Conservation (phyloP, 352 stramenopile species). For the Pythium brassicae region DNA sequence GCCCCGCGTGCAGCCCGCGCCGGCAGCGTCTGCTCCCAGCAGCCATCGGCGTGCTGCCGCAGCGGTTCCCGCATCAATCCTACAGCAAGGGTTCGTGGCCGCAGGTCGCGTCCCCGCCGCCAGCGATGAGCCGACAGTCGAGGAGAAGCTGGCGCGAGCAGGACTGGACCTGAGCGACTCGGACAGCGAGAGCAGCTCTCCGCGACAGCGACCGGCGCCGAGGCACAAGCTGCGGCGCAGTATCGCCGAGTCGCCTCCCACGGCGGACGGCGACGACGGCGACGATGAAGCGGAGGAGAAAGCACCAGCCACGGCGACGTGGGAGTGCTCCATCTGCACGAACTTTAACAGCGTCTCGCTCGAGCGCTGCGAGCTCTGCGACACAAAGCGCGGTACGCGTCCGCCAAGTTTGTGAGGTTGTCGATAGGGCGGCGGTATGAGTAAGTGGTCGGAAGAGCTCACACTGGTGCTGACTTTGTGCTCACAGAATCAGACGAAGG, state of each 20-base stretch:
- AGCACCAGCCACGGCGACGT: conserved; percentile 3
- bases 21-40: neutral
- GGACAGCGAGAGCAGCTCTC: conserved; percentile 25
- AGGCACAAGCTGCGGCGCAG: conserved; percentile 8
- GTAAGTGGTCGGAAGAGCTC: too few species aligned
- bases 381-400: conserved; percentile 22
- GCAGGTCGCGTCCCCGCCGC: conserved; percentile 8
- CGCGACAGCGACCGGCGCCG: conserved; percentile 11
- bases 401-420: neutral
- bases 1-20: neutral
- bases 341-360: conserved; percentile 38
- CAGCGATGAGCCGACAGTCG: conserved; percentile 20
- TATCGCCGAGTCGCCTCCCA: conserved; percentile 1
- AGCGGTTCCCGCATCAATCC: neutral
- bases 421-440: neutral
- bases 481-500: conserved; percentile 6
- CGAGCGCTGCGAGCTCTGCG: conserved; percentile 47
- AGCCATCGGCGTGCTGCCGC: neutral
- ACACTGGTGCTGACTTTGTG: neutral
- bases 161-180: conserved; percentile 53
- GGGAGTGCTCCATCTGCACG: conserved; percentile 48
- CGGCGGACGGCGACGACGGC: conserved; percentile 12
- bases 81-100: conserved; percentile 12
- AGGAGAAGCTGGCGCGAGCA: conserved; percentile 40
- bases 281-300: conserved; percentile 15